Percentiles rank a stretch among this genome's conserved stretches.
These are phyloP conservation scores for Aquilaria yunnanensis DNA, from an alignment of 345 rosid genomes.

Conservation along the genomic window DNA sequence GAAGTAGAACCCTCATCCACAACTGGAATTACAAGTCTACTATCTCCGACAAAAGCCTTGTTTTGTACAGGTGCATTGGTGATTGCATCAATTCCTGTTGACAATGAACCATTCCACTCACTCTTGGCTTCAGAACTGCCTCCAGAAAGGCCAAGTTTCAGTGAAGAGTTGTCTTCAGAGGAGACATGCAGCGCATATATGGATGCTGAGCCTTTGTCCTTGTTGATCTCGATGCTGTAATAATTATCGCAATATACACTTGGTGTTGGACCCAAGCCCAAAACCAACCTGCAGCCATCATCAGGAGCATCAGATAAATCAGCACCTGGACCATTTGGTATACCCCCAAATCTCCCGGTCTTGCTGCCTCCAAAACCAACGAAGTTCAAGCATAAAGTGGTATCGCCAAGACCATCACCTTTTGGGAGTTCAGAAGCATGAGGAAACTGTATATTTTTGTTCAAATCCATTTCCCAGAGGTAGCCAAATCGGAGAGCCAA, in stretches of 20 bases:
- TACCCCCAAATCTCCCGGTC: conserved; percentile 24
- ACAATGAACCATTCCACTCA: conserved; percentile 41
- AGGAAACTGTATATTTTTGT: conserved; percentile 37
- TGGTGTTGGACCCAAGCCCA: conserved; percentile 86
- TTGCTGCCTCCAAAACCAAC: conserved; percentile 45
- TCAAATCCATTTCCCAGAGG: conserved; percentile 55
- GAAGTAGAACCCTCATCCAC: conserved; percentile 95
- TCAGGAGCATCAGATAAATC: conserved; percentile 47
- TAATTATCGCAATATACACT: conserved; percentile 35
- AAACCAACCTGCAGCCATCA: conserved; percentile 81
- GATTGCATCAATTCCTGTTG: conserved; percentile 27
- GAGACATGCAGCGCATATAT: conserved; percentile 30
- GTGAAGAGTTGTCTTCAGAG: conserved; percentile 44
- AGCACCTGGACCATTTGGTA: conserved; percentile 29
- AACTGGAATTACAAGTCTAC: conserved; percentile 39
- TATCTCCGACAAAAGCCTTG: conserved; percentile 24
- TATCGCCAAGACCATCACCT: conserved; percentile 55
- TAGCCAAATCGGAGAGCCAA: conserved; percentile 5
- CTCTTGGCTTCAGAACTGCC: conserved; percentile 37
- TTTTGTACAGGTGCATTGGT: conserved; percentile 13
- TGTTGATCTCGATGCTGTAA: conserved; percentile 27
- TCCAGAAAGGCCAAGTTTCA: conserved; percentile 78
- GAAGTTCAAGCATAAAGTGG: conserved; percentile 61
- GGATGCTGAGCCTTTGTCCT: conserved; percentile 33
- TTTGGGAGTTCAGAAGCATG: conserved; percentile 29